Conservation (phyloP, 2,329 filamentous ascomycete genomes). For the Aschersonia sp. region DNA sequence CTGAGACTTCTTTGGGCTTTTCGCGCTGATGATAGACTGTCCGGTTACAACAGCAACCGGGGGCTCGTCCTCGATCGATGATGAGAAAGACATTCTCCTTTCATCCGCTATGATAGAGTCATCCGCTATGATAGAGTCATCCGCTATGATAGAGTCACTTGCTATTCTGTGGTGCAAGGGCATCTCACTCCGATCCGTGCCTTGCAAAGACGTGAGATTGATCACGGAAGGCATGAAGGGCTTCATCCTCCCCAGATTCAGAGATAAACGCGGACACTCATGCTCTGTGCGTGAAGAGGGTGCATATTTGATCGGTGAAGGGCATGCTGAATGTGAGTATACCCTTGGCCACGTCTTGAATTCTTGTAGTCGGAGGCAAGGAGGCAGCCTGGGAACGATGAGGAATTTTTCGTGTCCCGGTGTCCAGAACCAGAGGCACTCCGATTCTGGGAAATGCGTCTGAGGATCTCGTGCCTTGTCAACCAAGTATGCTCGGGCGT, state of each 20-base stretch:
- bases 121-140: too few species aligned
- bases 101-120: not conserved
- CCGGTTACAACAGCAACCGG: not conserved
- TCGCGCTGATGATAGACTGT: not conserved
- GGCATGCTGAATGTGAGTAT: not conserved
- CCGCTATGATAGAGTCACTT: not conserved
- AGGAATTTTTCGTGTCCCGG: slow-evolving; percentile 20
- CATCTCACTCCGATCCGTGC: not conserved
- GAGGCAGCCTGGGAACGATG: slow-evolving; percentile 14
- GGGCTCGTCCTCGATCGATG: not conserved
- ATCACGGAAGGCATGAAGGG: slow-evolving; percentile 12
- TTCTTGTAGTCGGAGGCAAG: not conserved
- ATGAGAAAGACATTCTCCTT: slow-evolving; percentile 1
- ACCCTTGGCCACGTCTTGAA: not conserved
- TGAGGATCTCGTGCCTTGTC: slow-evolving; percentile 15
- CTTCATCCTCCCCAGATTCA: slow-evolving; percentile 14
- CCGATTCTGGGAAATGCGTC: slow-evolving; percentile 14
- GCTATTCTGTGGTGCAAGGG: not conserved
- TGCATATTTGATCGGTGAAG: not conserved
- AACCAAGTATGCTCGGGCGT: slow-evolving; percentile 19
- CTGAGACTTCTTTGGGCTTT: not conserved
- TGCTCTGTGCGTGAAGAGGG: not conserved
- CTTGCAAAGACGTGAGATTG: slow-evolving; percentile 4
- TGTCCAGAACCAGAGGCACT: slow-evolving; percentile 19
- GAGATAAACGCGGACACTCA: slow-evolving; percentile 15